Evolutionary conservation across 192 early-diverging fungal genomes (phyloP).

Genomic region (Coemansia sp.): DNA sequence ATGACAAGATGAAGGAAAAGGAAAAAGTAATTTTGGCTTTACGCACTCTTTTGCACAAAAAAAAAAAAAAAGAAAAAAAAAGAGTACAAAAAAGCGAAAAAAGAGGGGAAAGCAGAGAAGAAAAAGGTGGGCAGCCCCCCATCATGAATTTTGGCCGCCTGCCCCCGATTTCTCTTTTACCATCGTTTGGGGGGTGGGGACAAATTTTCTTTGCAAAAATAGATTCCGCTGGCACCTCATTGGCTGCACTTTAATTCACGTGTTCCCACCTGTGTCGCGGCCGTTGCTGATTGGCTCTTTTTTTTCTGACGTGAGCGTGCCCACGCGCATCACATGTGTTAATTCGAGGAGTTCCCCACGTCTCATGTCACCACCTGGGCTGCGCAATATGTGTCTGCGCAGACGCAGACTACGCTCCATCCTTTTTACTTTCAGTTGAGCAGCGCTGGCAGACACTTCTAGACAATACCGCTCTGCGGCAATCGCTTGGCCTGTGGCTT

Average conservation of each 20-base stretch:
- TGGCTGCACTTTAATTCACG: slow-evolving; percentile 40
- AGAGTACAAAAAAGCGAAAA: slow-evolving; percentile 24
- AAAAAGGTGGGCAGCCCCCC: slow-evolving; percentile 38
- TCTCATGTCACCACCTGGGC: background rate
- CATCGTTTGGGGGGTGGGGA: slow-evolving; percentile 19
- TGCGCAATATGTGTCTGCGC: background rate
- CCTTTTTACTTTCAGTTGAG: background rate
- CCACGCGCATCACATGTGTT: slow-evolving; percentile 5
- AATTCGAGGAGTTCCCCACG: background rate
- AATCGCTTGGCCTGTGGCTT: slow-evolving; percentile 4
- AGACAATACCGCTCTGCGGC: slow-evolving; percentile 1
- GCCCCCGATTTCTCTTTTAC: slow-evolving; percentile 10
- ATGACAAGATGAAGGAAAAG: slow-evolving; percentile 11
- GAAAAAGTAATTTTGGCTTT: slow-evolving; percentile 6
- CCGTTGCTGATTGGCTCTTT: slow-evolving; percentile 27
- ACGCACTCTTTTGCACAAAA: slow-evolving; percentile 16
- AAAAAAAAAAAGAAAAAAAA: slow-evolving; percentile 7
- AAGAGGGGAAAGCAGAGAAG: slow-evolving; percentile 44
- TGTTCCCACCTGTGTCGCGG: slow-evolving; percentile 26
- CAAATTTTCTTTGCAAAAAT: slow-evolving; percentile 18
- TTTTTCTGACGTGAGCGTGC: background rate
- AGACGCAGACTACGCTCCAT: background rate
- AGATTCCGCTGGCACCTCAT: slow-evolving; percentile 17
- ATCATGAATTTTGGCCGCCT: slow-evolving; percentile 15
- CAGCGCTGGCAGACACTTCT: background rate